These are phyloP conservation scores for Chlorella sp. DNA, from an alignment of 139 green algal species.

Conservation along the genomic window DNA sequence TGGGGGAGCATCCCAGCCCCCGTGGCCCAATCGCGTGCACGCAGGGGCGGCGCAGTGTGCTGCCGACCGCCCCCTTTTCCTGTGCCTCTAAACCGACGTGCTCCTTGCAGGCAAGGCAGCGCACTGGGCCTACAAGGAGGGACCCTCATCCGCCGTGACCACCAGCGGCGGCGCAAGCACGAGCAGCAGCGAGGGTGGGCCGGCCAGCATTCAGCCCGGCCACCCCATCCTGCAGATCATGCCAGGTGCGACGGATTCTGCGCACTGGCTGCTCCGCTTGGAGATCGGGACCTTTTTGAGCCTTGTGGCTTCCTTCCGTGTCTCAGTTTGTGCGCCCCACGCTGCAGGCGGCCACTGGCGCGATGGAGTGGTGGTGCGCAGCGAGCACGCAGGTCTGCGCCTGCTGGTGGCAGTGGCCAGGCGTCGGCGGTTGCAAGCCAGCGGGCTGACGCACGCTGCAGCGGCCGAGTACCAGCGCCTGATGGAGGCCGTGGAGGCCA, in stretches of 20 bases:
- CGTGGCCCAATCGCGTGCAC: no score
- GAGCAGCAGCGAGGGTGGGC: constrained; percentile 1
- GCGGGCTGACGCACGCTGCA: no score
- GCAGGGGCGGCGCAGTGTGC: no score
- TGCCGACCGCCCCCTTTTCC: no score
- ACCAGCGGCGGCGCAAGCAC: neutral
- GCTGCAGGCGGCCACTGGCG: constrained; percentile 28
- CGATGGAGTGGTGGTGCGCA: constrained; percentile 44
- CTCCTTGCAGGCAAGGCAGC: constrained; percentile 51
- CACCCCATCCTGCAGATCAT: constrained; percentile 55
- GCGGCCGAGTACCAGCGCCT: constrained; percentile 42
- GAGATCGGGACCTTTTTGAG: no score
- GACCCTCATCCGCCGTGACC: no score
- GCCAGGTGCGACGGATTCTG: constrained; percentile 11
- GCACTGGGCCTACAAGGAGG: constrained; percentile 91
- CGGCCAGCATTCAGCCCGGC: constrained; percentile 6
- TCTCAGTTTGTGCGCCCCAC: neutral
- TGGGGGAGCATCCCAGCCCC: no score
- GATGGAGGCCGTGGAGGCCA: constrained; percentile 26
- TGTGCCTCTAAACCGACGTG: no score
- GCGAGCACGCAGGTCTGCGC: constrained; percentile 13
- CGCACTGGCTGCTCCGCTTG: no score
- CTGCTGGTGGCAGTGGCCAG: constrained; percentile 18
- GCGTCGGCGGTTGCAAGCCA: neutral
- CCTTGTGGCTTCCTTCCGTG: no score